phyloP scores from a whole-genome alignment of 805 yeast genomes.

The Scheffersomyces coipomensis region DNA sequence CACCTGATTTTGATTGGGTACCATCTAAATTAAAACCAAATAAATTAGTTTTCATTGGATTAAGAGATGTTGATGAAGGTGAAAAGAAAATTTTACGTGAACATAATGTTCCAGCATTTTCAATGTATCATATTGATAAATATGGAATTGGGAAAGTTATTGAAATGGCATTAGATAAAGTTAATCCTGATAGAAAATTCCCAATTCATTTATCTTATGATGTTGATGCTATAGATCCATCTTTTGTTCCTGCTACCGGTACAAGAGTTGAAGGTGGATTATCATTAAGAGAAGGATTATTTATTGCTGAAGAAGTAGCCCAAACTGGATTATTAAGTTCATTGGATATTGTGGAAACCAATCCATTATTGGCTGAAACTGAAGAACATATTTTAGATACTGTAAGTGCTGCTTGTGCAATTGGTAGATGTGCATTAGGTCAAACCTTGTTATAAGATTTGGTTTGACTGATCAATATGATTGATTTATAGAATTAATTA shows the following conservation, averaged over 20 bases:
- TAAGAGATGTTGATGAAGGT: conserved; percentile 87
- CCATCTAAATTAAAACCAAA: conserved; percentile 61
- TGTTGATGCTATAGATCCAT: conserved; percentile 95
- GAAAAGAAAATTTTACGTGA: conserved; percentile 76
- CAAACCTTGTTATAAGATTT: conserved; percentile 65
- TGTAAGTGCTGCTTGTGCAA: conserved; percentile 83
- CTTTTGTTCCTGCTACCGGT: conserved; percentile 94
- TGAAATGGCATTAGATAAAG: conserved; percentile 79
- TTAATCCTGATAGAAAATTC: conserved; percentile 63
- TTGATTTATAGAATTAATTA: no score
- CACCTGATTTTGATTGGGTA: conserved; percentile 80
- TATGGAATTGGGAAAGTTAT: conserved; percentile 90
- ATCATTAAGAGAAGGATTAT: conserved; percentile 91
- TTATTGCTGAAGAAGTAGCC: conserved; percentile 87
- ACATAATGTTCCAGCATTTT: conserved; percentile 73
- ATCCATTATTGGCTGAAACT: conserved; percentile 81
- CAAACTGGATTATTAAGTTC: conserved; percentile 86
- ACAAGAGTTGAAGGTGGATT: conserved; percentile 97
- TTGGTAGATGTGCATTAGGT: conserved; percentile 92
- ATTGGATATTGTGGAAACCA: conserved; percentile 89
- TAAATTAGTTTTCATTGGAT: conserved; percentile 87
- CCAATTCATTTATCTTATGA: conserved; percentile 93
- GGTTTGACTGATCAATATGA: no score
- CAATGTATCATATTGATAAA: conserved; percentile 95
- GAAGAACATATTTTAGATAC: conserved; percentile 80